phyloP scores from a whole-genome alignment of 306 rosid genomes.

The Sesbania bispinosa region DNA sequence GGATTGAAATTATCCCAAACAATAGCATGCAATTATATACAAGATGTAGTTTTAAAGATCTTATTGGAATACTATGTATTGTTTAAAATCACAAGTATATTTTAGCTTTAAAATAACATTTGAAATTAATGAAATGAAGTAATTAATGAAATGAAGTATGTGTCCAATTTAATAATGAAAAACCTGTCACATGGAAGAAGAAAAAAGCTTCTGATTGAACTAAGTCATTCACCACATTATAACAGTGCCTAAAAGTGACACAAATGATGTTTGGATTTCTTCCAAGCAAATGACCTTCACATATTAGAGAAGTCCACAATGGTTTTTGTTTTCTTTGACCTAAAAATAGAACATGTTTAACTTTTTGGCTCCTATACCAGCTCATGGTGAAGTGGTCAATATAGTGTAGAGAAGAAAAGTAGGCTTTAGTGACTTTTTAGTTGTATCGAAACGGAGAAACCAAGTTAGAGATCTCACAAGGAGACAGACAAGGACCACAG shows the following conservation, averaged over 20 bases:
- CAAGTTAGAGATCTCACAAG: neutral
- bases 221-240: too few relatives aligned
- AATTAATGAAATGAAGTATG: neutral
- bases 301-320: neutral
- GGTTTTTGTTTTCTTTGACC: neutral
- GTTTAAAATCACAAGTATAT: neutral
- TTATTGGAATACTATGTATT: neutral
- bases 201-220: too few relatives aligned
- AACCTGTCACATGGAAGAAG: too few relatives aligned
- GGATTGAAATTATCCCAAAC: neutral
- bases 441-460: neutral
- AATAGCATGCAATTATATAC: neutral
- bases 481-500: too few relatives aligned
- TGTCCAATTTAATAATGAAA: neutral
- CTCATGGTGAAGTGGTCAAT: neutral
- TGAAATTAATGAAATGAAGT: conserved; percentile 1
- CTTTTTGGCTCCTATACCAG: neutral
- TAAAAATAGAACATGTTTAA: too few relatives aligned
- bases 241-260: neutral
- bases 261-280: neutral
- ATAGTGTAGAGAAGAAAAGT: neutral
- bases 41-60: conserved; percentile 2
- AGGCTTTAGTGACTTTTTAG: neutral
- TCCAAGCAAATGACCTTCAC: too few relatives aligned
- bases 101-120: neutral